Percentiles rank a stretch among this genome's conserved stretches.
Conservation (phyloP, 1,139 yeast species). For the Diutina pseudorugosa region DNA sequence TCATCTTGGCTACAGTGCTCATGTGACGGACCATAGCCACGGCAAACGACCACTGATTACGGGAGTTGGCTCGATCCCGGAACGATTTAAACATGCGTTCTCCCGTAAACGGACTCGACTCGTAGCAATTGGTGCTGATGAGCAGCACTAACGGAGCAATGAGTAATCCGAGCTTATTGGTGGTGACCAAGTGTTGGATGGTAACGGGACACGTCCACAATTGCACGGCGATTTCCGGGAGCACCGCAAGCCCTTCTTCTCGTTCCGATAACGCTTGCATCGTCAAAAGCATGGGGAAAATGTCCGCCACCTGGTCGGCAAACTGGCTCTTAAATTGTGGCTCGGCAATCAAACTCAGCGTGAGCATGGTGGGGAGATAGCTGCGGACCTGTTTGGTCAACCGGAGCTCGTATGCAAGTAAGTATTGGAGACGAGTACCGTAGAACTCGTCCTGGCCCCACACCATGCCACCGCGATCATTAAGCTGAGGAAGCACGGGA, state of each 20-base stretch:
- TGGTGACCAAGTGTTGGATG: slow-evolving; percentile 27
- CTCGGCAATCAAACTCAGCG: slow-evolving; percentile 26
- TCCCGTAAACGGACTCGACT: slow-evolving; percentile 19
- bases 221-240: slow-evolving; percentile 47
- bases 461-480: not conserved
- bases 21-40: slow-evolving; percentile 30
- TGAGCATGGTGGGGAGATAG: slow-evolving; percentile 40
- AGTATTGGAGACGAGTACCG: slow-evolving; percentile 19
- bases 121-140: slow-evolving; percentile 21
- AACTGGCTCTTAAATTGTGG: slow-evolving; percentile 29
- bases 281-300: slow-evolving; percentile 42
- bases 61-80: slow-evolving; percentile 9
- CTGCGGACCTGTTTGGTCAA: slow-evolving; percentile 38
- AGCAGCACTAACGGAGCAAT: slow-evolving; percentile 37
- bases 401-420: slow-evolving; percentile 46
- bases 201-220: slow-evolving; percentile 55
- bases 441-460: not conserved
- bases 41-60: slow-evolving; percentile 20
- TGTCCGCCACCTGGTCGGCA: slow-evolving; percentile 38
- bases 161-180: slow-evolving; percentile 25
- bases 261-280: slow-evolving; percentile 43
- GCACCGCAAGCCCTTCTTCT: slow-evolving; percentile 47
- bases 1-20: slow-evolving; percentile 27
- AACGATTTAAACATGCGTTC: slow-evolving; percentile 14
- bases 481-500: not conserved